A percentile compares a stretch with the other conserved stretches of the same genome.
These are phyloP conservation scores for Petunia hybrid DNA, from an alignment of 305 asterid genomes.

Conservation along the genomic window DNA sequence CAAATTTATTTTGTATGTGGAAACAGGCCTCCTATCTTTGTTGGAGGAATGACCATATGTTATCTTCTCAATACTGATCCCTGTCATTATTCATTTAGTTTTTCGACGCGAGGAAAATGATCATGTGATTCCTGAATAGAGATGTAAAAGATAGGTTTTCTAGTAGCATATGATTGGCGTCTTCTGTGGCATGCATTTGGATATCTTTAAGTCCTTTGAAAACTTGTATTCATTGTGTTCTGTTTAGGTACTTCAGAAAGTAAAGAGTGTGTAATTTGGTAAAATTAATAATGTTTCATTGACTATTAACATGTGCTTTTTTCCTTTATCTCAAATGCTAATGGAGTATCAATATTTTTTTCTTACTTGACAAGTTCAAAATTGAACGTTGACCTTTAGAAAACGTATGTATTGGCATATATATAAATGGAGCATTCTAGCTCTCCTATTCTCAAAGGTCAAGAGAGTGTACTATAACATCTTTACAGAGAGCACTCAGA, in stretches of 20 bases:
- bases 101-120: not conserved
- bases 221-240: not conserved
- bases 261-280: slow-evolving; percentile 2
- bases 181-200: slow-evolving; percentile 5
- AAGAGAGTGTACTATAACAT: not conserved
- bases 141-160: slow-evolving; percentile 26
- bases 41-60: slow-evolving; percentile 15
- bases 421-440: slow-evolving; percentile 15
- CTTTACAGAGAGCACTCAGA: slow-evolving; percentile 1
- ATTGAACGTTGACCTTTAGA: not conserved
- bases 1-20: not conserved
- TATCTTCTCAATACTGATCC: not conserved
- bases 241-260: slow-evolving; percentile 2
- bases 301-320: not conserved
- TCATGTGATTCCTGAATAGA: not conserved
- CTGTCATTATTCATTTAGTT: slow-evolving; percentile 7
- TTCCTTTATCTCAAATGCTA: slow-evolving; percentile 13
- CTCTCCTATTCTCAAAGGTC: slow-evolving; percentile 17
- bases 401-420: not conserved
- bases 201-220: not conserved
- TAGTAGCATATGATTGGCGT: not conserved
- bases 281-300: not conserved
- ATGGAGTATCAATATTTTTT: not conserved
- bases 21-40: slow-evolving; percentile 21
- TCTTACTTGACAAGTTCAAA: not conserved